phyloP scores from a whole-genome alignment of 805 yeast species.

The Candida tibetensis region DNA sequence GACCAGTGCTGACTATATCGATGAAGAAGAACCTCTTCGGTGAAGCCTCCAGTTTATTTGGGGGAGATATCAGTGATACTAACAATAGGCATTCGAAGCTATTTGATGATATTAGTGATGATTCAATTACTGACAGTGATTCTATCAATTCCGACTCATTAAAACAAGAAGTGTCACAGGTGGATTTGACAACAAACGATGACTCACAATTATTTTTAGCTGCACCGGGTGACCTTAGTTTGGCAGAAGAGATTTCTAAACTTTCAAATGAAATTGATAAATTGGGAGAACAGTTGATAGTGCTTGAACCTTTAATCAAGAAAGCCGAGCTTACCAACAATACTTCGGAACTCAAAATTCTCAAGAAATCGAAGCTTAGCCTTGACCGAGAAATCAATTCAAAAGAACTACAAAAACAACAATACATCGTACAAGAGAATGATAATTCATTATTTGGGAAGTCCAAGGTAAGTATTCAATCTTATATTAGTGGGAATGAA shows the following conservation, averaged over 20 bases:
- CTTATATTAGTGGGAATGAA: constrained; percentile 55
- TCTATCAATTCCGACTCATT: constrained; percentile 24
- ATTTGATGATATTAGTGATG: constrained; percentile 37
- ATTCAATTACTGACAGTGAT: constrained; percentile 32
- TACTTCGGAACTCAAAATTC: constrained; percentile 60
- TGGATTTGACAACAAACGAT: not conserved
- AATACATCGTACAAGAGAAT: constrained; percentile 76
- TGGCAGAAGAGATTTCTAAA: constrained; percentile 64
- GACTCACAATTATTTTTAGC: constrained; percentile 47
- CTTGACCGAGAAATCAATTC: constrained; percentile 69
- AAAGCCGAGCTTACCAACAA: constrained; percentile 88
- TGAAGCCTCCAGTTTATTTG: constrained; percentile 32
- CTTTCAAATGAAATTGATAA: constrained; percentile 56
- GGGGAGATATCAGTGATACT: constrained; percentile 7
- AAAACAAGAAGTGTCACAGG: constrained; percentile 8
- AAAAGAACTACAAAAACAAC: constrained; percentile 75
- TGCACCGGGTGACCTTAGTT: constrained; percentile 65
- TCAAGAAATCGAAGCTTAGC: constrained; percentile 64
- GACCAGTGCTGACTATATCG: constrained; percentile 8
- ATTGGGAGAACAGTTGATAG: constrained; percentile 57
- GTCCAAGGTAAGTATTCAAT: constrained; percentile 52
- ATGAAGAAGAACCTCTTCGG: constrained; percentile 21
- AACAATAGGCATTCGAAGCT: constrained; percentile 24
- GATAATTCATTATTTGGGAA: constrained; percentile 74
- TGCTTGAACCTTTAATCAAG: constrained; percentile 62